A percentile compares a stretch with the other conserved stretches of the same genome.
phyloP scores from a whole-genome alignment of 805 yeast species.

The Kurtzmaniella fragi region DNA sequence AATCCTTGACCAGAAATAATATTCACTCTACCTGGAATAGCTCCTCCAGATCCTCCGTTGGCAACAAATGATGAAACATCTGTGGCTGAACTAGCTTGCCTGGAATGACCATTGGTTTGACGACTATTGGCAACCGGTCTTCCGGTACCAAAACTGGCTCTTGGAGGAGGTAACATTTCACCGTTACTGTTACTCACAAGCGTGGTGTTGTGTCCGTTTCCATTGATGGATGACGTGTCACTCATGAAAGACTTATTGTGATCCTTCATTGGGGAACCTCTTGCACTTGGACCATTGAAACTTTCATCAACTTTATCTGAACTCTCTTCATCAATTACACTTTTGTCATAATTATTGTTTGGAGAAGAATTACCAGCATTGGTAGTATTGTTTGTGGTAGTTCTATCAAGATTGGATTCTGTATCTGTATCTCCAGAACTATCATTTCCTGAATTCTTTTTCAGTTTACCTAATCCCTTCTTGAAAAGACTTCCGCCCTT shows the following conservation, averaged over 20 bases:
- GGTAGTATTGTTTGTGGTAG: background rate
- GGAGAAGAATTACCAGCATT: constrained; percentile 1
- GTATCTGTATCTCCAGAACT: constrained; percentile 8
- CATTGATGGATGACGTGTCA: background rate
- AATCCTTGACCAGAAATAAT: constrained; percentile 45
- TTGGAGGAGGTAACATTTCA: constrained; percentile 33
- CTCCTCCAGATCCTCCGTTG: constrained; percentile 22
- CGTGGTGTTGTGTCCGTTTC: constrained; percentile 1
- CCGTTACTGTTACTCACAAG: constrained; percentile 14
- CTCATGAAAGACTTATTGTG: no score
- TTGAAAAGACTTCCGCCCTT: constrained; percentile 40
- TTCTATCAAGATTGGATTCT: background rate
- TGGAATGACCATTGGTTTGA: constrained; percentile 10
- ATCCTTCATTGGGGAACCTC: no score
- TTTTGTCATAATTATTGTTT: background rate
- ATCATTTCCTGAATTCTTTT: constrained; percentile 15
- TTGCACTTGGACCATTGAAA: constrained; percentile 3
- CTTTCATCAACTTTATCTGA: constrained; percentile 4
- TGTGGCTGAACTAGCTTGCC: constrained; percentile 20
- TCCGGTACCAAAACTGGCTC: constrained; percentile 20
- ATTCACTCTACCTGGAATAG: constrained; percentile 51
- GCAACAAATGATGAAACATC: constrained; percentile 33
- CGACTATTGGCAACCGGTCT: constrained; percentile 5
- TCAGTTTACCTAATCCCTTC: constrained; percentile 23
- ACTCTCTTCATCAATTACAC: constrained; percentile 4